Evolutionary conservation across 2,329 filamentous ascomycete genomes (phyloP), one percentile per base, ranked within the genome.

Genomic region (Parastagonospora avenae): DNA sequence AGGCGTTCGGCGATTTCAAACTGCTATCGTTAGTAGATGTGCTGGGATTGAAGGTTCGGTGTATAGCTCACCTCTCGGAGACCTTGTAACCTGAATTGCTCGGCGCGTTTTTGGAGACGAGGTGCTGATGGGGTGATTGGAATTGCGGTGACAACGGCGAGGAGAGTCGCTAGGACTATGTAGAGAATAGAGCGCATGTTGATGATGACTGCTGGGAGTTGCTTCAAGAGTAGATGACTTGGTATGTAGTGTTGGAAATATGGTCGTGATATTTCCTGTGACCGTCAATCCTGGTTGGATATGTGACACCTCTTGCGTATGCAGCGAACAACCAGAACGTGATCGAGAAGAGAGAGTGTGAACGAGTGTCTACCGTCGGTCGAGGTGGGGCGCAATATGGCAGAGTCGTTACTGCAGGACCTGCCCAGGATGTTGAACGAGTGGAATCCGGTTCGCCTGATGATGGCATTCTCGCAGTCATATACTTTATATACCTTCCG

Each of bases 61-160:
- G 8, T 1, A 14, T 4, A n/a, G 35, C 53, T 9, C 65, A 73
- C 70, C 62, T 74, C 72, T 46, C 60, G 43, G 11, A 73, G 49
- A 11, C 72, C 72, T 58, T 70, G 60, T 11, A 68, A 58, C 41
- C 71, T 61, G 55, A 67, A 68, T 28, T 66, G 63, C 44, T 72
- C 71, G 11, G 63, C 70, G 8, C 67, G 64, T 48, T 60, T 64
- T 39, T 71, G 66, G 8, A 65, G 59, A 31, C 59, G 57, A n/a
- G 67, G 67, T 16, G 70, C 70, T 4, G 71, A 62, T 9, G 71
- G 71, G 11, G 70, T 71, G 53, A 73, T 73, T 3, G 70, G 71
- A 16, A 69, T 57, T 6, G 67, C 68, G 40, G 59, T 52, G n/a
- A 64, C 64, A 14, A 60, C 55, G 32, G 58, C 48, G 37, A 64